Base-by-base conservation (phyloP, 345 rosid genomes). In the Bretschneidera sinensis region DNA sequence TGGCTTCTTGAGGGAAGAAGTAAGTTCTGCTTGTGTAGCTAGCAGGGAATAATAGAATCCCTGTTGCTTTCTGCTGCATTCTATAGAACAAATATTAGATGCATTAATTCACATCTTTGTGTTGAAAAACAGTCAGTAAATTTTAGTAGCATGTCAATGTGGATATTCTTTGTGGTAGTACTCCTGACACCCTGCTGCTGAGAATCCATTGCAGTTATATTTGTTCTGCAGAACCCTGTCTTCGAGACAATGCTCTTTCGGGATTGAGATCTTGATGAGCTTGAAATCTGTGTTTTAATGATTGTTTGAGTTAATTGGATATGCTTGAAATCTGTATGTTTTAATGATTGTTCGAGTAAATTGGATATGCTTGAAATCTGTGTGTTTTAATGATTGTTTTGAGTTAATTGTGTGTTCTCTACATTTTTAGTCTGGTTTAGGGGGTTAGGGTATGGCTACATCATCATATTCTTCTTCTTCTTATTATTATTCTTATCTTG, bases 21-120 rank as follows among this genome's bases (percentile, higher is more conserved):
- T 82, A 82, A 82, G 83, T 82, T 71, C 71, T 69, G 65, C 68
- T 76, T 21, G 43, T 59, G 49, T 68, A 70, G 71, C 66, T 72
- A 61, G 62, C 14, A 70, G 71, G 55, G 77, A 64, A 66, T 61
- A 59, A 51, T 71, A 62, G 28, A 62, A 59, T 51, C 39, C 61
- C 52, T 51, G 24, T 74, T 67, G 21, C 61, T 71, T 69, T 61
- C 52, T 70, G 55, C 51, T 63, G 72, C 79, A 48, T 64, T 69
- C 47, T 57, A 70, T 55, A 54, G 65, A 74, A 72, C 57, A 31
- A 25, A 63, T 47, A 48, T 61, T 55, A 33, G 51, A 58, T 70
- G 56, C 47, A 54, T 54, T 47, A 33, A 68, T 70, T 63, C 63
- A 22, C 67, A 66, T 78, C 66, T 61, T 65, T 63, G 69, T 73